phyloP scores from a whole-genome alignment of 2,329 filamentous ascomycete genomes.

The Beauveria australis region DNA sequence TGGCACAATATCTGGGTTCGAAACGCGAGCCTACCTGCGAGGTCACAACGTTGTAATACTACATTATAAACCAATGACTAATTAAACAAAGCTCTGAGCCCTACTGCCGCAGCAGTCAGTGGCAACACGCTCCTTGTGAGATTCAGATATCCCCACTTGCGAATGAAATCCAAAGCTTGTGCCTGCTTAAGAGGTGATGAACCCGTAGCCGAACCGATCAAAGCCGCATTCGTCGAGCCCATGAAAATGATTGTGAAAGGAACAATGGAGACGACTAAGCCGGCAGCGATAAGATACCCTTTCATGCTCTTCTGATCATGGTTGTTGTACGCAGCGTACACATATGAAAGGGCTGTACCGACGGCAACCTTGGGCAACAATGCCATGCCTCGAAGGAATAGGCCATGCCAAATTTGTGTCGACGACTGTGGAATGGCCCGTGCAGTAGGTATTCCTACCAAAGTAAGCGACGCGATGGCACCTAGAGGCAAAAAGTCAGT shows the following conservation, averaged over 20 bases:
- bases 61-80: not conserved
- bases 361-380: slow-evolving; percentile 28
- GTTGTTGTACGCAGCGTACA: slow-evolving; percentile 25
- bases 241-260: not conserved
- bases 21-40: not conserved
- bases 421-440: not conserved
- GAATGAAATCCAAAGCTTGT: not conserved
- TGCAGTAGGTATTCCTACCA: not conserved
- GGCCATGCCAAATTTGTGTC: slow-evolving; percentile 24
- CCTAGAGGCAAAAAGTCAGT: not conserved
- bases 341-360: slow-evolving; percentile 24
- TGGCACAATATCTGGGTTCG: not conserved
- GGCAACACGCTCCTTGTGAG: not conserved
- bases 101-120: not conserved
- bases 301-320: not conserved
- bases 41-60: not conserved
- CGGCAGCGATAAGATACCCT: not conserved
- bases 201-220: not conserved
- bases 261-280: not conserved
- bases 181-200: not conserved
- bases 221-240: not conserved
- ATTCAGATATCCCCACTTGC: not conserved
- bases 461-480: not conserved
- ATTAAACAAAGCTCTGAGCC: not conserved
- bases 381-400: slow-evolving; percentile 28